Evolutionary conservation across 1,284 basidiomycete species (phyloP).

Genomic region (Mycena sp.): DNA sequence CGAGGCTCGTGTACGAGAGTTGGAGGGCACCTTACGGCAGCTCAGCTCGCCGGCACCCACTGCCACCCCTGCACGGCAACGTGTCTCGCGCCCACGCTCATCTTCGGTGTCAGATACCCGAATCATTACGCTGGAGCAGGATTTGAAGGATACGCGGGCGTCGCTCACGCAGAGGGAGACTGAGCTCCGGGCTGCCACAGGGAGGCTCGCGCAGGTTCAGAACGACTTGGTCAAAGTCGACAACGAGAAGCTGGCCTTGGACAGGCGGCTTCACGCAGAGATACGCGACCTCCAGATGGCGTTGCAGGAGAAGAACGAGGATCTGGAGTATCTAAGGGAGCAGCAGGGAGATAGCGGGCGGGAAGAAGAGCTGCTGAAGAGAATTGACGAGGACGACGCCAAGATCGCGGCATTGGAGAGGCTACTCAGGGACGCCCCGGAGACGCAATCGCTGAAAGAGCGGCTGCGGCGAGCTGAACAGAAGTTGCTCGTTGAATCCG

Average conservation of each 20-base stretch:
- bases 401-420: constrained; percentile 64
- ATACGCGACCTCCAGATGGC: constrained; percentile 52
- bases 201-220: constrained; percentile 60
- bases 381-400: constrained; percentile 74
- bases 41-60: constrained; percentile 42
- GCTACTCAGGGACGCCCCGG: constrained; percentile 49
- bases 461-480: constrained; percentile 51
- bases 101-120: constrained; percentile 61
- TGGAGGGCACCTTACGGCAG: constrained; percentile 57
- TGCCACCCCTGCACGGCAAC: constrained; percentile 46
- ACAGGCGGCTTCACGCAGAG: constrained; percentile 53
- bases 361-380: constrained; percentile 63
- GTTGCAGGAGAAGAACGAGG: constrained; percentile 66
- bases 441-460: constrained; percentile 48
- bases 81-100: constrained; percentile 44
- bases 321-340: constrained; percentile 56
- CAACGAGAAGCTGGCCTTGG: constrained; percentile 67
- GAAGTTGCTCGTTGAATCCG: constrained; percentile 54
- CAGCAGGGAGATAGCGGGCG: constrained; percentile 48
- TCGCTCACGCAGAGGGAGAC: constrained; percentile 53
- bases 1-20: constrained; percentile 62
- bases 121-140: constrained; percentile 61
- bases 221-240: constrained; percentile 58
- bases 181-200: constrained; percentile 51
- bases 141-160: constrained; percentile 57